Evolutionary conservation across 2,329 filamentous ascomycete genomes (phyloP), one percentile per base, ranked within the genome.

Genomic region (Fusarium sambucinum): DNA sequence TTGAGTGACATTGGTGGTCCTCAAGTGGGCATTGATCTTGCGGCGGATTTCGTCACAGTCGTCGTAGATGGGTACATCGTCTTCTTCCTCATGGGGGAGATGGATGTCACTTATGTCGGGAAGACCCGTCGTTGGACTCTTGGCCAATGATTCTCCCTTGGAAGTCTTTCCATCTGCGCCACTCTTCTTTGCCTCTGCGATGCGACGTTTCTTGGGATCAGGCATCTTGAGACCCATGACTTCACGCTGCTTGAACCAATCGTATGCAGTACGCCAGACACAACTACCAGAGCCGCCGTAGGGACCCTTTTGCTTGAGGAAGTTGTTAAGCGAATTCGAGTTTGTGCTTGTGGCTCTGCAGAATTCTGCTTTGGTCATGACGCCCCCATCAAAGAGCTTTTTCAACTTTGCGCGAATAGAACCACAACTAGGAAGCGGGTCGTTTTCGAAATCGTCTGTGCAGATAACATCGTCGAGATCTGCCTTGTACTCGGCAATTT

Each of bases 11-110:
- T 42, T 44, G 1, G 61, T 32, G 0, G 55, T 59, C 13, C 37
- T 59, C 29, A 64, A 23, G 16, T 64, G 53, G 1, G 46, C 30
- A 21, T 53, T 64, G 12, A 64, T 64, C 9, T 64, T 64, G n/a
- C 53, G 59, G 1, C 53, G 35, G 13, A 64, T 35, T 10, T 64
- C 61, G 7, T 64, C 41, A 7, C 46, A 64, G 30, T 51, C 35
- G 3, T 64, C 53, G 10, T 44, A 64, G 6, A 64, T 40, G 6
- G 53, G 59, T 1, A 48, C 41, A 0, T 44, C 29, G 1, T 64
- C 53, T 19, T 13, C 45, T n/a, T 64, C 53, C 25, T 64, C 52
- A 3, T 32, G 10, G 1, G 38, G 17, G 3, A 64, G 61, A 16
- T 64, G 33, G 2, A 64, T 44, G 0, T 32, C 14, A 5, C 33